Evolutionary conservation across 441 rosid genomes (phyloP).

Genomic region (Croton laevigatus): DNA sequence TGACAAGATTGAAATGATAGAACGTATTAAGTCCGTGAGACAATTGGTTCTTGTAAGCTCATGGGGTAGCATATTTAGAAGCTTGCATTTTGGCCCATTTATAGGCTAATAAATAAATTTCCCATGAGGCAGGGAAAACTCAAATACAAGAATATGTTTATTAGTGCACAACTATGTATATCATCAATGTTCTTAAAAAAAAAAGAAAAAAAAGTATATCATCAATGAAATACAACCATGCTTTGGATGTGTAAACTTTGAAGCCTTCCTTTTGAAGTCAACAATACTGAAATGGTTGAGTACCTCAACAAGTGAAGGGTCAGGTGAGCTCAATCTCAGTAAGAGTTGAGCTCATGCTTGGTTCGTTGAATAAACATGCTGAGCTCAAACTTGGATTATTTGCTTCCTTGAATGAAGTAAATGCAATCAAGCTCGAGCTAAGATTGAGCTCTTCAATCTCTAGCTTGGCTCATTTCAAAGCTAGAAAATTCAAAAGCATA

Average conservation of each 20-base stretch:
- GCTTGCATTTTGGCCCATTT: not conserved
- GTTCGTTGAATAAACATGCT: too few relatives aligned
- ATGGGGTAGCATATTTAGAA: not conserved
- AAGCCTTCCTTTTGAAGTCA: too few relatives aligned
- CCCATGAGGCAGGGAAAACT: not conserved
- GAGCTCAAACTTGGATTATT: not conserved
- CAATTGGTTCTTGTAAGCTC: not conserved
- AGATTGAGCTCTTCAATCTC: not conserved
- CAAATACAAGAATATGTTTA: not conserved
- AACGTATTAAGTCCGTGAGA: not conserved
- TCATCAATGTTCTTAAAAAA: not conserved
- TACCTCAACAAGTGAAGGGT: not conserved
- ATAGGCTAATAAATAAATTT: not conserved
- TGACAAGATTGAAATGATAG: not conserved
- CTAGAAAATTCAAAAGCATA: not conserved
- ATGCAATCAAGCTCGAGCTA: not conserved
- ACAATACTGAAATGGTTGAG: not conserved
- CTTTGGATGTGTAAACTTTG: too few relatives aligned
- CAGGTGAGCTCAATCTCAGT: not conserved
- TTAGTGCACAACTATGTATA: not conserved
- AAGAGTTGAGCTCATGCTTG: not conserved
- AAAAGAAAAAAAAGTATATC: too few relatives aligned
- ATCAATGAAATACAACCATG: too few relatives aligned
- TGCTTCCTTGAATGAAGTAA: not conserved
- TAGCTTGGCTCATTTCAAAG: not conserved